Evolutionary conservation across 2,329 filamentous ascomycete species (phyloP), one percentile per base, ranked within the genome.

Genomic region (Passalora sequoiae): DNA sequence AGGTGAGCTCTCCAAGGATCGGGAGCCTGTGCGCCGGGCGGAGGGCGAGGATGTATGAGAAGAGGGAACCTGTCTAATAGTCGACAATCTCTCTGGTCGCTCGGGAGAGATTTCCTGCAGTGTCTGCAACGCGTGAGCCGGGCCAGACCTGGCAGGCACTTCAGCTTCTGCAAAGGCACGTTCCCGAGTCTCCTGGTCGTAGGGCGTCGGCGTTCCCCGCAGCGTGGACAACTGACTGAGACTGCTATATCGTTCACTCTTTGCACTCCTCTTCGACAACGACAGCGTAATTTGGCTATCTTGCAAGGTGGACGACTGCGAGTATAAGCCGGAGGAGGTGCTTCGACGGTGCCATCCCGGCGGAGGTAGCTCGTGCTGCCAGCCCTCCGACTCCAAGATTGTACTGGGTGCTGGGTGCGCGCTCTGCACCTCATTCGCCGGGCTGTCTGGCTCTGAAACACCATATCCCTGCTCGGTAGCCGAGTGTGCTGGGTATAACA

Each of bases 141-240:
- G 49, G 16, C 53, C 50, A 32, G 38, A 44, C 38, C 36, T 30
- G 9, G 44, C 15, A 38, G 43, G 20, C 21, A 45, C 46, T 21
- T 51, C 50, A 13, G 12, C 43, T 24, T 50, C 46, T 40, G 46
- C n/a, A n/a, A n/a, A n/a, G n/a, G n/a, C 46, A 25, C 52, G 53
- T 21, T 53, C 44, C 19, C 48, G 52, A 43, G 45, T 46, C 20
- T 58, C 56, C 42, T 48, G 35, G 21, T 60, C 59, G 32, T 49
- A 44, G 16, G 57, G 57, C n/a, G 58, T 57, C 7, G 58, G 57
- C 22, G 58, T 60, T 12, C 52, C 51, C 45, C 53, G 50, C 43
- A 62, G 46, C 19, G 60, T 60, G 4, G 59, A 59, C 12, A 56
- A 50, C 28, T 53, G 40, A 36, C 60, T 63, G 25, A 57, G 44